phyloP scores from a whole-genome alignment of 1,284 basidiomycete species.

The Cutaneotrichosporon dermatis region DNA sequence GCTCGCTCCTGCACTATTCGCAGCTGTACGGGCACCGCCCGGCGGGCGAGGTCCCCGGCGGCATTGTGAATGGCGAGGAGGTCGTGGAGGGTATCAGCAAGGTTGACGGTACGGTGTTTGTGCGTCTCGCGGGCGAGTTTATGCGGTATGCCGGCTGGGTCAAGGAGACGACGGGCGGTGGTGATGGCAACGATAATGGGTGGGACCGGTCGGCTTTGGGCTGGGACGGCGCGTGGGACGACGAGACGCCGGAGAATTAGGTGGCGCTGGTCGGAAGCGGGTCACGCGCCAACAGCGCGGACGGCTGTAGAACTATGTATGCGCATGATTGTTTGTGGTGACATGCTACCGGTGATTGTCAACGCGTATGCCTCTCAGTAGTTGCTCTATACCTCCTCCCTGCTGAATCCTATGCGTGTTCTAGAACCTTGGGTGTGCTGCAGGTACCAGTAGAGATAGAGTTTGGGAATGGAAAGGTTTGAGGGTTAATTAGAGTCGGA shows the following conservation, averaged over 20 bases:
- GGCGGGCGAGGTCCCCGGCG: slow-evolving; percentile 52
- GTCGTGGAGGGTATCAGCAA: slow-evolving; percentile 47
- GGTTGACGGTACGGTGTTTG: slow-evolving; percentile 62
- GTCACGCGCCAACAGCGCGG: too few relatives aligned
- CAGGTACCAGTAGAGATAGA: too few relatives aligned
- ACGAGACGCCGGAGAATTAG: not conserved
- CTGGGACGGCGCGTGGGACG: slow-evolving; percentile 64
- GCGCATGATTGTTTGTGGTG: too few relatives aligned
- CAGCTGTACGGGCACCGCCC: slow-evolving; percentile 54
- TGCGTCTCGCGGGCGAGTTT: slow-evolving; percentile 60
- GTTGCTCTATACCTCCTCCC: too few relatives aligned
- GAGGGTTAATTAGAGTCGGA: too few relatives aligned
- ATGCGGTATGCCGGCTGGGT: slow-evolving; percentile 63
- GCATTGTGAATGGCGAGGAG: slow-evolving; percentile 39
- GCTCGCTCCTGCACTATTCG: slow-evolving; percentile 57
- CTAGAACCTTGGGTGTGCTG: too few relatives aligned
- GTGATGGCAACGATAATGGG: slow-evolving; percentile 37
- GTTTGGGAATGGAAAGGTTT: too few relatives aligned
- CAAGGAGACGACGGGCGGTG: slow-evolving; percentile 45
- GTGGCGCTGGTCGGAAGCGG: too few relatives aligned
- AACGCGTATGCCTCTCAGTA: too few relatives aligned
- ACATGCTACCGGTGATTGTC: too few relatives aligned
- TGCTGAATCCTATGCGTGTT: too few relatives aligned
- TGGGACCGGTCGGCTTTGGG: slow-evolving; percentile 65
- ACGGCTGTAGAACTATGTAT: too few relatives aligned